phyloP scores from a whole-genome alignment of 1,284 basidiomycete species.

The Cutaneotrichosporon cyanovorans region DNA sequence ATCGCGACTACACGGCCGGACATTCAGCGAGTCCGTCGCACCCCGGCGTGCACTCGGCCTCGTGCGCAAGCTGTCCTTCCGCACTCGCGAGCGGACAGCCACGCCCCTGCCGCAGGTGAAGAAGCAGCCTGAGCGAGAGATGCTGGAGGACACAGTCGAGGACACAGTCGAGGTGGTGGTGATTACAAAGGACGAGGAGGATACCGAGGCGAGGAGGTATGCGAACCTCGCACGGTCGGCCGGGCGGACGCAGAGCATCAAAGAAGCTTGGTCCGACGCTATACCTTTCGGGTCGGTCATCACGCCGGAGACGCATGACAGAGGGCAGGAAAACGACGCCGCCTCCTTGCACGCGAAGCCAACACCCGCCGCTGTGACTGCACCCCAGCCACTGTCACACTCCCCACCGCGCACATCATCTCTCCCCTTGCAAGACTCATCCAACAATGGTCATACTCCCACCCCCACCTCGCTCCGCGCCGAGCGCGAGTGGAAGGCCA shows the following conservation, averaged over 20 bases:
- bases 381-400: background rate
- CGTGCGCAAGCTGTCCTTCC: slow-evolving; percentile 12
- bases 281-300: too few relatives aligned
- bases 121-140: background rate
- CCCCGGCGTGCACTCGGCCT: slow-evolving; percentile 7
- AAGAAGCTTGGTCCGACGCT: too few relatives aligned
- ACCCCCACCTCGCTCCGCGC: slow-evolving; percentile 9
- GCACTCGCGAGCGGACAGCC: background rate
- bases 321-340: too few relatives aligned
- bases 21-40: background rate
- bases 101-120: slow-evolving; percentile 2
- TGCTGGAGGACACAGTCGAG: background rate
- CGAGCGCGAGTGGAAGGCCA: slow-evolving; percentile 34
- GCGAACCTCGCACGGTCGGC: too few relatives aligned
- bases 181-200: background rate
- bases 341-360: too few relatives aligned
- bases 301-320: too few relatives aligned
- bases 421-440: too few relatives aligned
- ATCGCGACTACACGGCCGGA: background rate
- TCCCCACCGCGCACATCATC: background rate
- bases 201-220: too few relatives aligned
- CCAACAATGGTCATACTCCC: background rate
- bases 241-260: too few relatives aligned
- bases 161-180: slow-evolving; percentile 1
- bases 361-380: background rate